A percentile compares a stretch with the other conserved stretches of the same genome.
phyloP scores from a whole-genome alignment of 805 yeast genomes.

The Saccharomycopsis microspora region DNA sequence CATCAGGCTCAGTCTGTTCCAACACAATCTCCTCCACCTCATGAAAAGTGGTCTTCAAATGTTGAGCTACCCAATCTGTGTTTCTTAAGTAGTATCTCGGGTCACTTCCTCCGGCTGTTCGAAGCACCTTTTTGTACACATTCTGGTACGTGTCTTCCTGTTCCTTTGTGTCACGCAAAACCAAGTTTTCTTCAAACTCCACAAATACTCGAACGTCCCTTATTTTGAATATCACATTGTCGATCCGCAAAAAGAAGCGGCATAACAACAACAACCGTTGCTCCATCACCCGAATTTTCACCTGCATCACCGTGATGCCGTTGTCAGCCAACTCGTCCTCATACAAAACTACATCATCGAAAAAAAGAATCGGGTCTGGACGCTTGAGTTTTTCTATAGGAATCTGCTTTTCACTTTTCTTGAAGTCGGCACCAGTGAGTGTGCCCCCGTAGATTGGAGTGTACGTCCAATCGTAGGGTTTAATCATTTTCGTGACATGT shows the following conservation, averaged over 20 bases:
- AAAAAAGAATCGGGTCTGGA: constrained; percentile 81
- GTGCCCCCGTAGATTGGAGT: constrained; percentile 69
- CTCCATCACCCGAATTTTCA: constrained; percentile 84
- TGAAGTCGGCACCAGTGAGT: constrained; percentile 14
- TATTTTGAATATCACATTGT: constrained; percentile 74
- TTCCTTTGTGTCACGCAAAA: constrained; percentile 69
- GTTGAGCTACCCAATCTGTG: constrained; percentile 71
- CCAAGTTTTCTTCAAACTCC: constrained; percentile 52
- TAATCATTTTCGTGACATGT: constrained; percentile 43
- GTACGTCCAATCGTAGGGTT: constrained; percentile 96
- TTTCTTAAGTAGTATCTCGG: constrained; percentile 67
- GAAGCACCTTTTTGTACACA: constrained; percentile 25
- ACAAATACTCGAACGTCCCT: constrained; percentile 78
- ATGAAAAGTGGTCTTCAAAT: constrained; percentile 36
- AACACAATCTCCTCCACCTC: constrained; percentile 24
- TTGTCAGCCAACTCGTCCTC: constrained; percentile 97
- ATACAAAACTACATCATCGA: constrained; percentile 76
- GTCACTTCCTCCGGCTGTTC: constrained; percentile 25
- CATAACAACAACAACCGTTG: constrained; percentile 61
- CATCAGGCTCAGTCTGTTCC: constrained; percentile 1
- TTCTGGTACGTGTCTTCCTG: constrained; percentile 46
- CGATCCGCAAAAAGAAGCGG: constrained; percentile 79
- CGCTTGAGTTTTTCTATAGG: constrained; percentile 61
- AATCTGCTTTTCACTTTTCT: constrained; percentile 16
- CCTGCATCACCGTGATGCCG: constrained; percentile 70